phyloP scores from a whole-genome alignment of 805 yeast genomes.

The Metschnikowia peoriensis region DNA sequence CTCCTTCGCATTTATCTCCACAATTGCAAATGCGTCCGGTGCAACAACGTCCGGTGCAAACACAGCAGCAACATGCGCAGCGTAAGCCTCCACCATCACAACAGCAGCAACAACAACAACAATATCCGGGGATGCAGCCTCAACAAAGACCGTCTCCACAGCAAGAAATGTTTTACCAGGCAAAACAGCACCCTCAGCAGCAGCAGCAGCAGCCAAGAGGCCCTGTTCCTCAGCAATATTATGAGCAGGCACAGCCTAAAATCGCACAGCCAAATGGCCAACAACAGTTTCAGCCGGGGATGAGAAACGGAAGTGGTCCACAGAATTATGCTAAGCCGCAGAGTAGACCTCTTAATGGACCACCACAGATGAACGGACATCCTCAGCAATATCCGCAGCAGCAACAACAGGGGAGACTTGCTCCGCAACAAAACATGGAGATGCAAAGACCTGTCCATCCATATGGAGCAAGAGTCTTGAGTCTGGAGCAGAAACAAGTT shows the following conservation, averaged over 20 bases:
- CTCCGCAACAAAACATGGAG: not conserved
- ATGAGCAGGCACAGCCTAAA: not conserved
- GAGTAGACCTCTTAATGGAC: not conserved
- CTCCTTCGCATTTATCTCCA: not conserved
- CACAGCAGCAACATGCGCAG: slow-evolving; percentile 2
- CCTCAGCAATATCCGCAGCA: not conserved
- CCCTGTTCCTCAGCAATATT: not conserved
- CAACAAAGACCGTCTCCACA: slow-evolving; percentile 11
- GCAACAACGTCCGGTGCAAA: not conserved
- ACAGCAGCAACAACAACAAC: too few species aligned
- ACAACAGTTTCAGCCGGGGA: not conserved
- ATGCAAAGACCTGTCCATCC: slow-evolving; percentile 3
- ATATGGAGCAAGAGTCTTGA: not conserved
- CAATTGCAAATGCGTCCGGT: not conserved
- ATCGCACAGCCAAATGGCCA: not conserved
- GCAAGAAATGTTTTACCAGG: slow-evolving; percentile 13
- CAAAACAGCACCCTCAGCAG: slow-evolving; percentile 7
- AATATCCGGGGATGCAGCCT: not conserved
- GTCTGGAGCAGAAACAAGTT: slow-evolving; percentile 1
- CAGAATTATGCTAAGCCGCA: not conserved
- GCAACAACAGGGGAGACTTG: slow-evolving; percentile 2
- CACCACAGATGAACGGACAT: not conserved
- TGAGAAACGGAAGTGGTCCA: not conserved
- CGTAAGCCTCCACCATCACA: not conserved
- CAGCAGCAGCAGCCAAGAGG: not conserved